A percentile compares a stretch with the other conserved stretches of the same genome.
These are phyloP conservation scores for Exophiala bonariae DNA, from an alignment of 2,329 filamentous ascomycete species.

Conservation along the genomic window DNA sequence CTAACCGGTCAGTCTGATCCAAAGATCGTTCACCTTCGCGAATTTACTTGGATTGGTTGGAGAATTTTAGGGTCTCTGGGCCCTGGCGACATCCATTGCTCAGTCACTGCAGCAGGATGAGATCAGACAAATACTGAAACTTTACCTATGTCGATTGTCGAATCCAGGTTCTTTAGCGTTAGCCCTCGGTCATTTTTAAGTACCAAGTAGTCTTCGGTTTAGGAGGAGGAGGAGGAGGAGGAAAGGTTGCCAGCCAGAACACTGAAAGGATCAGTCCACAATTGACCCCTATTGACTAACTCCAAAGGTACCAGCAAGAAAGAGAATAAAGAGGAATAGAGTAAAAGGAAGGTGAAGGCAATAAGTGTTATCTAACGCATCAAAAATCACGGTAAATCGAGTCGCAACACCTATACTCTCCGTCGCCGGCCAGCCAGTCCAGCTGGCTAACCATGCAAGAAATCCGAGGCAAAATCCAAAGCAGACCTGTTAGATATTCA, in stretches of 20 bases:
- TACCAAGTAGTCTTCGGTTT: no score
- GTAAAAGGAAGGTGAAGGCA: slow-evolving; percentile 2
- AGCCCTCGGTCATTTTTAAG: slow-evolving; percentile 3
- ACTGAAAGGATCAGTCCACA: no score
- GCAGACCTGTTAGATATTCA: no score
- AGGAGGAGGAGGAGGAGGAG: no score
- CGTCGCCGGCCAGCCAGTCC: slow-evolving; percentile 1
- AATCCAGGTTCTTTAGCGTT: slow-evolving; percentile 4
- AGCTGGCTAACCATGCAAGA: slow-evolving; percentile 4
- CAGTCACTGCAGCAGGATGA: not conserved
- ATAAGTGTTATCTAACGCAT: slow-evolving; percentile 6
- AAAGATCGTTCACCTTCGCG: not conserved
- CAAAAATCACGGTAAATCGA: slow-evolving; percentile 5
- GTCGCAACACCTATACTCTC: slow-evolving; percentile 4
- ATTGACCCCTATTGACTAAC: slow-evolving; percentile 2
- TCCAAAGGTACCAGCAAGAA: not conserved
- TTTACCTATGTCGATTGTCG: slow-evolving; percentile 4
- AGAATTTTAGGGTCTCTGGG: not conserved
- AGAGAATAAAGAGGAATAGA: slow-evolving; percentile 5
- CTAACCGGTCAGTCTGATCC: not conserved
- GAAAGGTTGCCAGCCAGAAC: no score
- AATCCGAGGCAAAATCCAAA: no score
- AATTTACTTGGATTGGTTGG: not conserved
- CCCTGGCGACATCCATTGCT: not conserved
- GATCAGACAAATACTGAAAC: slow-evolving; percentile 3